A percentile compares a stretch with the other conserved stretches of the same genome.
Conservation (phyloP, 495 filamentous ascomycete genomes). For the Echria macrotheca region DNA sequence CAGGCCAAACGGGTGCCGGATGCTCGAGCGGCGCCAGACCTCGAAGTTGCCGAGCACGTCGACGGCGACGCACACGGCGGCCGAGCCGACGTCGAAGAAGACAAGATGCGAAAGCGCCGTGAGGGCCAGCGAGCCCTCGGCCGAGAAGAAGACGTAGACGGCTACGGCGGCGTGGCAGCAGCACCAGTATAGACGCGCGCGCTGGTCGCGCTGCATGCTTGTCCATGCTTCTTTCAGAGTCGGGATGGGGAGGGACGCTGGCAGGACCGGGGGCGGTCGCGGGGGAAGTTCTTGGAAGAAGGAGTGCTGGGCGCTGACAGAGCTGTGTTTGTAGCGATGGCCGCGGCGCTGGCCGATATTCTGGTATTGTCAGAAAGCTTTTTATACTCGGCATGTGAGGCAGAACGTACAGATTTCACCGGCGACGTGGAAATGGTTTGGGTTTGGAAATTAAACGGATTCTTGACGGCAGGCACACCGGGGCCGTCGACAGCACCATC, state of each 20-base stretch:
- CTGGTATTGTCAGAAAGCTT: slow-evolving; percentile 30
- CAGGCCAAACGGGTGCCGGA: slow-evolving; percentile 88
- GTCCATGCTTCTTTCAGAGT: slow-evolving; percentile 78
- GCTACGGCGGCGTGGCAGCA: slow-evolving; percentile 79
- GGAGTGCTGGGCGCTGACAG: slow-evolving; percentile 78
- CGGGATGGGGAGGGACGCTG: slow-evolving; percentile 91
- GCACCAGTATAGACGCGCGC: slow-evolving; percentile 78
- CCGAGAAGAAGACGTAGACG: slow-evolving; percentile 75
- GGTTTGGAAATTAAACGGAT: slow-evolving; percentile 93
- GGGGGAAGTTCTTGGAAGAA: slow-evolving; percentile 95
- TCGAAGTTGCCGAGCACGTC: slow-evolving; percentile 94
- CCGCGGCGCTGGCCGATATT: slow-evolving; percentile 87
- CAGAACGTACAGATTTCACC: slow-evolving; percentile 67
- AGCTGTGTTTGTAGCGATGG: slow-evolving; percentile 97
- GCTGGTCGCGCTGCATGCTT: slow-evolving; percentile 84
- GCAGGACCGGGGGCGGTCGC: slow-evolving; percentile 78
- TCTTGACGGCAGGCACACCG: slow-evolving; percentile 35
- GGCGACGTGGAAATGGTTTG: slow-evolving; percentile 70
- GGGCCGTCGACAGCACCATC: slow-evolving; percentile 18
- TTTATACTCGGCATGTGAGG: neutral
- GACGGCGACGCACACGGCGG: slow-evolving; percentile 86
- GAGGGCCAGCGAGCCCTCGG: slow-evolving; percentile 82
- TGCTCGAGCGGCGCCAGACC: slow-evolving; percentile 89
- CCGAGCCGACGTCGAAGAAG: slow-evolving; percentile 88
- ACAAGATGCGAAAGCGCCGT: slow-evolving; percentile 90